A percentile compares a stretch with the other conserved stretches of the same genome.
Conservation (phyloP, 345 rosid species). For the Corchorus capsularis region DNA sequence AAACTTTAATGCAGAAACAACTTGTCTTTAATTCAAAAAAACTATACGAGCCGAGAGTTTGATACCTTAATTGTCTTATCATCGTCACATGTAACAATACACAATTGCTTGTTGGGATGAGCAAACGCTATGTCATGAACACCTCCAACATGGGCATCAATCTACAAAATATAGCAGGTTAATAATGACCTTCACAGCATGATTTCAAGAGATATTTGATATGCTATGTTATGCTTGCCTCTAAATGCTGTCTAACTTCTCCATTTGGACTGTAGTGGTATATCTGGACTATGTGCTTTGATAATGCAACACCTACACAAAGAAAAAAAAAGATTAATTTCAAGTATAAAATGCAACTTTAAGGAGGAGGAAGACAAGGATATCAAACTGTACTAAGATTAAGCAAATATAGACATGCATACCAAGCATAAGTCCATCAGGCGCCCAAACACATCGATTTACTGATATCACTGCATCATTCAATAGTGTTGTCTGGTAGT, state of each 20-base stretch:
- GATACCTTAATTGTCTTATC: conserved; percentile 63
- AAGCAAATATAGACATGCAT: conserved; percentile 14
- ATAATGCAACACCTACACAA: conserved; percentile 69
- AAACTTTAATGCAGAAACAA: background rate
- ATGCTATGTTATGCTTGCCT: conserved; percentile 31
- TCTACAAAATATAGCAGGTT: conserved; percentile 35
- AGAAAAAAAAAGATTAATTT: background rate
- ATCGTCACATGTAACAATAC: conserved; percentile 65
- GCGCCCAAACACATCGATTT: conserved; percentile 49
- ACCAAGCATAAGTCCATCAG: conserved; percentile 60
- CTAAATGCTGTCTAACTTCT: conserved; percentile 55
- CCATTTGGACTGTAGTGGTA: conserved; percentile 56
- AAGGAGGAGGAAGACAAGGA: background rate
- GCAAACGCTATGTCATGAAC: conserved; percentile 73
- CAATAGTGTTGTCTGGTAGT: conserved; percentile 34
- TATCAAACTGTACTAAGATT: background rate
- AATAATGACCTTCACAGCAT: conserved; percentile 4
- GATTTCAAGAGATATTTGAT: background rate
- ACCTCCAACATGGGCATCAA: conserved; percentile 68
- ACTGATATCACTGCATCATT: conserved; percentile 45
- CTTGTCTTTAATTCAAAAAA: background rate
- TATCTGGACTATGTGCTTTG: conserved; percentile 78
- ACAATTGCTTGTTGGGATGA: conserved; percentile 62
- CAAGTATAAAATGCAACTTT: background rate
- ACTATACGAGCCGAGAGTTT: background rate